Conservation (phyloP, 1,139 yeast species). For the Geotrichum klebahnii region DNA sequence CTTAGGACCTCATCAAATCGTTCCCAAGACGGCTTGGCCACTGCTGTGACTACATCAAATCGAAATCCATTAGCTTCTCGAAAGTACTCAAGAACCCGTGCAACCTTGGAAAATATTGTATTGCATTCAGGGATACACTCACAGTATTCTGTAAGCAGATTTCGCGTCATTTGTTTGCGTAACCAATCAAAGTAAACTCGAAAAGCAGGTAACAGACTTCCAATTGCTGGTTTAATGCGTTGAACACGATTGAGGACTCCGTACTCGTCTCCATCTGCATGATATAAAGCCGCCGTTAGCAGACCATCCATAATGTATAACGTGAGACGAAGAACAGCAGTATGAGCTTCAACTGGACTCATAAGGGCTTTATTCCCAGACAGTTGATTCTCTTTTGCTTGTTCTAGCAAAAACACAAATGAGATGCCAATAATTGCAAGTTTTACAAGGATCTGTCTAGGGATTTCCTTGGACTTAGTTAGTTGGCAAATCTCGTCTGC, state of each 20-base stretch:
- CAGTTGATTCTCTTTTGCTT: background rate
- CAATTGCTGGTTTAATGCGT: slow-evolving; percentile 1
- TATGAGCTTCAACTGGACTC: background rate
- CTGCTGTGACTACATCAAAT: slow-evolving; percentile 21
- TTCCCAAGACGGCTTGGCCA: slow-evolving; percentile 16
- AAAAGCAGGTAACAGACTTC: slow-evolving; percentile 9
- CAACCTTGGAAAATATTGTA: background rate
- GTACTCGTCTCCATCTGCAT: background rate
- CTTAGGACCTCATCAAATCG: slow-evolving; percentile 12
- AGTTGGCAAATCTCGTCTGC: slow-evolving; percentile 12
- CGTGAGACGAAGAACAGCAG: slow-evolving; percentile 2
- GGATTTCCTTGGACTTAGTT: slow-evolving; percentile 4
- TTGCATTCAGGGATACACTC: background rate
- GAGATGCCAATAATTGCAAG: slow-evolving; percentile 17
- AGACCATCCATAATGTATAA: slow-evolving; percentile 13
- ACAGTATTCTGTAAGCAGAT: background rate
- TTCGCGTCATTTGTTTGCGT: slow-evolving; percentile 11
- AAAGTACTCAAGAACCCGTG: slow-evolving; percentile 12
- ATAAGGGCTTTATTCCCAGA: background rate
- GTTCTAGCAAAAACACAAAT: slow-evolving; percentile 10
- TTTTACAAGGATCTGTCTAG: slow-evolving; percentile 11
- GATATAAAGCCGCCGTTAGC: slow-evolving; percentile 3
- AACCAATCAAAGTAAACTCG: slow-evolving; percentile 21
- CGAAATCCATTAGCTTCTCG: slow-evolving; percentile 16
- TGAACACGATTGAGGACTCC: background rate